A percentile compares a stretch with the other conserved stretches of the same genome.
phyloP scores from a whole-genome alignment of 164 flowering plant genomes.

The Liriodendron chinense region DNA sequence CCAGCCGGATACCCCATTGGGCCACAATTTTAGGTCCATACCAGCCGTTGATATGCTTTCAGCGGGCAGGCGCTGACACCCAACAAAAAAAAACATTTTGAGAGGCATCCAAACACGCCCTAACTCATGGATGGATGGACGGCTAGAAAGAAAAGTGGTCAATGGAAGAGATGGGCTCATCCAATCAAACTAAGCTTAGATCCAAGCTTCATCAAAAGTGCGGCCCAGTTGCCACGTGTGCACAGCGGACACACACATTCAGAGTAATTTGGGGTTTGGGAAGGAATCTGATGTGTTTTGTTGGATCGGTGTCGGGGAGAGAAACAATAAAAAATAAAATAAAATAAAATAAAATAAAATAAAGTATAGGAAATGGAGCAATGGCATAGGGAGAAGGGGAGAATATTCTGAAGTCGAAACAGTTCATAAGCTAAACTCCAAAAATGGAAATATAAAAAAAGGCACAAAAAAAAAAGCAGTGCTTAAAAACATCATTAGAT shows the following conservation, averaged over 20 bases:
- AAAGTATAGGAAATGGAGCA: constrained; percentile 50
- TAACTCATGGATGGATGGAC: too few species aligned
- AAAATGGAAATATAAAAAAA: constrained; percentile 40
- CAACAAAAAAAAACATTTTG: too few species aligned
- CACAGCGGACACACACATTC: not conserved
- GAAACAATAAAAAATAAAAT: not conserved
- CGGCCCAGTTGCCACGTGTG: not conserved
- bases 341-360: constrained; percentile 1
- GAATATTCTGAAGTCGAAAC: constrained; percentile 75
- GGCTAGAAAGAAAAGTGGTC: too few species aligned
- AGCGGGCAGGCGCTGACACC: too few species aligned
- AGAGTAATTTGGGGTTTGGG: constrained; percentile 13
- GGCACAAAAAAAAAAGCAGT: constrained; percentile 33
- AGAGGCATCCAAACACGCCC: too few species aligned
- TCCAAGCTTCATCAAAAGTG: not conserved
- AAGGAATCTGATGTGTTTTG: constrained; percentile 24
- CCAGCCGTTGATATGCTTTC: too few species aligned
- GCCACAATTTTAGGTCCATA: too few species aligned
- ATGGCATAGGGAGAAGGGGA: constrained; percentile 34
- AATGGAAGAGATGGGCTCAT: too few species aligned
- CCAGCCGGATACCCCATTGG: too few species aligned
- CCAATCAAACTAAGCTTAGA: not conserved
- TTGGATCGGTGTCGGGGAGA: constrained; percentile 3
- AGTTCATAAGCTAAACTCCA: constrained; percentile 71
- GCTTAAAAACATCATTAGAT: constrained; percentile 58